Conservation (phyloP, 768 basidiomycete genomes). For the Suillus plorans region DNA sequence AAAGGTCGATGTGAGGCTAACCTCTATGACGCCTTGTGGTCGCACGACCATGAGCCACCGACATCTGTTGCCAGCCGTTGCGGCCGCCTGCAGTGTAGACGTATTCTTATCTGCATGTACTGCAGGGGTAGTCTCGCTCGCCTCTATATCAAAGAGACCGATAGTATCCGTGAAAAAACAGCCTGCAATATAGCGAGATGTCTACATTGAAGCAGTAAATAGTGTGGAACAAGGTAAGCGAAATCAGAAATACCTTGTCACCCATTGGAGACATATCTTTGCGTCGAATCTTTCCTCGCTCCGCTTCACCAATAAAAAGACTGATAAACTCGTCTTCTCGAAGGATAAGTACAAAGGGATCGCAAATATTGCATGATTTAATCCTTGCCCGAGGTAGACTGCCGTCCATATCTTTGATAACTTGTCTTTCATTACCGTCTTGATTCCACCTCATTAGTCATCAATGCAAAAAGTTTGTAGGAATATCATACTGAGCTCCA, state of each 20-base stretch:
- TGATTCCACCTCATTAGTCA: constrained; percentile 6
- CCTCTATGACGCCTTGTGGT: constrained; percentile 81
- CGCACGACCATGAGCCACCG: constrained; percentile 81
- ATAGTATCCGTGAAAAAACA: constrained; percentile 72
- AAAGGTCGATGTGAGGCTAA: constrained; percentile 29
- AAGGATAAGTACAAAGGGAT: constrained; percentile 82
- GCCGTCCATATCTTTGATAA: constrained; percentile 78
- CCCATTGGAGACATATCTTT: constrained; percentile 91
- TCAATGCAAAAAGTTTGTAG: neutral
- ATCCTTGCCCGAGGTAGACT: constrained; percentile 75
- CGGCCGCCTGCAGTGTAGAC: constrained; percentile 65
- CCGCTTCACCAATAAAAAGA: constrained; percentile 78
- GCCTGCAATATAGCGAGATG: constrained; percentile 76
- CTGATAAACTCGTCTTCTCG: constrained; percentile 85
- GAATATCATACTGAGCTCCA: constrained; percentile 69
- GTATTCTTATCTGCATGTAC: constrained; percentile 38
- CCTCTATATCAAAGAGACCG: constrained; percentile 53
- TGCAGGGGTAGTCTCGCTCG: constrained; percentile 34
- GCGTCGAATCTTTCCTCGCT: constrained; percentile 76
- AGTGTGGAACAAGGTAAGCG: neutral
- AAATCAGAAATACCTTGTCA: constrained; percentile 57
- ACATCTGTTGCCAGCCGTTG: constrained; percentile 59
- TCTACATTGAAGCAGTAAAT: constrained; percentile 32
- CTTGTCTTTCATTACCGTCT: constrained; percentile 86
- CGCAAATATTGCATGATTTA: constrained; percentile 78